Evolutionary conservation across 208 protist genomes (phyloP).

Genomic region (Trypanosoma melophagium): DNA sequence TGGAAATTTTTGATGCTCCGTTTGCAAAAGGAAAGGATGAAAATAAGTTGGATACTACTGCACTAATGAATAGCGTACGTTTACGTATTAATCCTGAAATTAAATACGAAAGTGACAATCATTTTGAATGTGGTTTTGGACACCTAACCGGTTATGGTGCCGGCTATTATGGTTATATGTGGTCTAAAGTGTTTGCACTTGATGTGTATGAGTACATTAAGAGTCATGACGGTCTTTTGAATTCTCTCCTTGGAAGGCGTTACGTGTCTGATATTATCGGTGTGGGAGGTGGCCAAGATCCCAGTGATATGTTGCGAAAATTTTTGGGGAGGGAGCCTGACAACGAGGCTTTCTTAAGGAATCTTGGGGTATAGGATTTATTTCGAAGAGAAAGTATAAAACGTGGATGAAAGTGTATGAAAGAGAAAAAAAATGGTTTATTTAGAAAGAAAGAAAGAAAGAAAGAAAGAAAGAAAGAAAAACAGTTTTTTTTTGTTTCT

Average conservation of each 20-base stretch:
- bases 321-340: conserved; percentile 87
- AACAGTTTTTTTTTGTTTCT: conserved; percentile 7
- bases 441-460: neutral
- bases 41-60: conserved; percentile 53
- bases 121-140: conserved; percentile 81
- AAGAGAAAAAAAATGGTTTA: neutral
- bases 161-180: conserved; percentile 88
- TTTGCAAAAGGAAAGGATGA: conserved; percentile 49
- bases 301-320: conserved; percentile 67
- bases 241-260: conserved; percentile 54
- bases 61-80: conserved; percentile 58
- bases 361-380: conserved; percentile 47
- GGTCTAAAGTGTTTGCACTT: conserved; percentile 83
- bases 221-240: conserved; percentile 60
- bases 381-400: neutral
- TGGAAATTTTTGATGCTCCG: conserved; percentile 65
- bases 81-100: conserved; percentile 62
- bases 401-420: no score
- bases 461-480: neutral
- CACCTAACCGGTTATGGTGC: conserved; percentile 83
- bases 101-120: conserved; percentile 48
- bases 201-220: conserved; percentile 84
- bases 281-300: conserved; percentile 71
- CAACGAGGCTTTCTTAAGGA: conserved; percentile 73
- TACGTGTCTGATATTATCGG: conserved; percentile 81